Evolutionary conservation across 768 basidiomycete genomes (phyloP), one percentile per base, ranked within the genome.

Genomic region (Leucocoprinus leucothites): DNA sequence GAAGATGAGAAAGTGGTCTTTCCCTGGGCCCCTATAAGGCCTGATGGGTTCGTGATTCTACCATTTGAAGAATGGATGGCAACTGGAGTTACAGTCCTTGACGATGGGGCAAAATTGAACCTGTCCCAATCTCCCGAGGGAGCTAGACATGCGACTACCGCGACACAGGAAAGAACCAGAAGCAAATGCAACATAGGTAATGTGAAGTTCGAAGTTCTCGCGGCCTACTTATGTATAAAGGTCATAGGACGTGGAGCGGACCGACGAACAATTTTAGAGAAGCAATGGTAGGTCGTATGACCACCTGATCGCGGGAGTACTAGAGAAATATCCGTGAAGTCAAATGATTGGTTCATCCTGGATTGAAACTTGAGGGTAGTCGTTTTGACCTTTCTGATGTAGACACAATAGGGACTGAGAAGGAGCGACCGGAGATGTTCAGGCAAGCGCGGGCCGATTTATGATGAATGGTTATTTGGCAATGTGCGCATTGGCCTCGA

Each of bases 41-140:
- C 63, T 6, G 67, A 51, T 1, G 73, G 62, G 44, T 69, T 65
- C 0, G 52, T 48, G 1, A 81, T 71, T 1, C 65, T 47, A 0
- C 81, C 81, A 25, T 69, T 56, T 1, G 61, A 57, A 9, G 67
- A 64, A 46, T 76, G 70, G 16, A 82, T 71, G 0, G 74, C 68
- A 0, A 65, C 62, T 0, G 82, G 75, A 34, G 72, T 74, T 0
- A 82, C 77, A 0, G 74, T 77, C 57, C 73, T 76, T 2, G 78
- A 75, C 21, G 61, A 64, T 1, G 80, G 82, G 0, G 80, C 79
- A 45, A 66, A 75, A 56, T 81, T 82, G 67, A 82, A 82, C 8
- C 63, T 59, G 56, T 80, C 79, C 81, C 81, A 83, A 11, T 76
- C 74, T 0, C 81, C 81, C 25, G 58, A 47, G 1, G 80, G 81